Percentiles rank a stretch among this genome's conserved stretches.
These are phyloP conservation scores for Suillus brevipes DNA, from an alignment of 768 basidiomycete genomes.

Conservation along the genomic window DNA sequence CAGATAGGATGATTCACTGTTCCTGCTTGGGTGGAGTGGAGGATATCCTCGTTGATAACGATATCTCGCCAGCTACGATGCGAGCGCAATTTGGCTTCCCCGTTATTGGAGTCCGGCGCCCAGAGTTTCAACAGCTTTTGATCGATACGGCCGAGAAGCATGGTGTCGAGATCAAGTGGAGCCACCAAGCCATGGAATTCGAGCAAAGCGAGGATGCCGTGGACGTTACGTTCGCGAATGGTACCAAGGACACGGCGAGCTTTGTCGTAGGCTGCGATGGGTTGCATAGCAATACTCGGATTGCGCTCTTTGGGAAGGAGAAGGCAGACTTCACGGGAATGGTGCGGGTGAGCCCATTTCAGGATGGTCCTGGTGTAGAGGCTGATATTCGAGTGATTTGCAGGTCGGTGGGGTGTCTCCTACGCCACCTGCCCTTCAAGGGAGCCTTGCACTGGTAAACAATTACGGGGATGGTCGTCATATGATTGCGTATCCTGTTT, in stretches of 20 bases:
- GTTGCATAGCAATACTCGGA: constrained; percentile 42
- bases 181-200: constrained; percentile 32
- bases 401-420: constrained; percentile 39
- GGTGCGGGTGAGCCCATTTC: constrained; percentile 33
- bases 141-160: constrained; percentile 31
- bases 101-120: constrained; percentile 34
- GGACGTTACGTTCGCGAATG: constrained; percentile 36
- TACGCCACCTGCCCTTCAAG: constrained; percentile 18
- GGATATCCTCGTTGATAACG: constrained; percentile 27
- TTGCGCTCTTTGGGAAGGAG: constrained; percentile 39
- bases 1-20: constrained; percentile 14
- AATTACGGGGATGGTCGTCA: constrained; percentile 39
- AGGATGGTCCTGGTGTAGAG: background rate
- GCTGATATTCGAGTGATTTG: background rate
- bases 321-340: constrained; percentile 38
- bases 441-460: constrained; percentile 31
- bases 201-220: constrained; percentile 32
- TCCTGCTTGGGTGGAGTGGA: constrained; percentile 29
- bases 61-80: constrained; percentile 21
- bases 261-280: constrained; percentile 48
- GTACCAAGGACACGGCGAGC: constrained; percentile 34
- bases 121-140: constrained; percentile 31
- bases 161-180: constrained; percentile 37
- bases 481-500: constrained; percentile 37
- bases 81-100: constrained; percentile 23